Base-by-base conservation (phyloP, 495 filamentous ascomycete genomes). In the Ascodesmis nigricans region DNA sequence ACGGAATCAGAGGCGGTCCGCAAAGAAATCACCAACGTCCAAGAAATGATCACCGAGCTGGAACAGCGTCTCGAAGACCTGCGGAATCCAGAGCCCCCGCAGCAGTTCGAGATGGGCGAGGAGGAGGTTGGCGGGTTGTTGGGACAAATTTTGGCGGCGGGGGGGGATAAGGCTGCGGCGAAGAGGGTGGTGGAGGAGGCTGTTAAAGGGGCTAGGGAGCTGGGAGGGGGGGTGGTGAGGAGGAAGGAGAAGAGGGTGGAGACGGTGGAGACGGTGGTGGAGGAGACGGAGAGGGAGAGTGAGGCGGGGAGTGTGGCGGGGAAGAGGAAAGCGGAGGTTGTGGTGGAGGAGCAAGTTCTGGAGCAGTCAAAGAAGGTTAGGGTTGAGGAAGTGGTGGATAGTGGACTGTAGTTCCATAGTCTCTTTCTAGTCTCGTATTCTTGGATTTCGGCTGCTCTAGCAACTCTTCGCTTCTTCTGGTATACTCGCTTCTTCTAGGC, bases 21-120 rank as follows among this genome's bases (percentile, higher is more conserved):
- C 17, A 66, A 71, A 41, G 67, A 69, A 40, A 80, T 91, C 45
- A 58, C 64, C 7, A 81, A 91, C 39, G 75, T 83, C 20, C 83
- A 78, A 55, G 82, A 91, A 23, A 72, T 92, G 35, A 64, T 91
- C 23, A 64, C 62, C 25, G 81, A 91, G 45, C 84, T 91, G 79
- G 73, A 90, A 59, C 69, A 75, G 56, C 58, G 75, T 51, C 72
- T 77, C 61, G 63, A 35, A 11, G 39, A 33, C 26, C 42, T 33
- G 11, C 1, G 31, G 5, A 38, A 43, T 43, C 44, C 42, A 36
- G 40, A 40, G 40, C 38, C 29, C 21, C 18, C 27, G 8, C 13
- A 38, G 6, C 43, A 51, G 20, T 17, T 43, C 7, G 48, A 51
- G 28, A 39, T 32, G 0, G 41, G 39, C 3, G 17, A 41, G 39